Evolutionary conservation across 2,329 filamentous ascomycete genomes (phyloP).

Genomic region (Didymella arachidicola): DNA sequence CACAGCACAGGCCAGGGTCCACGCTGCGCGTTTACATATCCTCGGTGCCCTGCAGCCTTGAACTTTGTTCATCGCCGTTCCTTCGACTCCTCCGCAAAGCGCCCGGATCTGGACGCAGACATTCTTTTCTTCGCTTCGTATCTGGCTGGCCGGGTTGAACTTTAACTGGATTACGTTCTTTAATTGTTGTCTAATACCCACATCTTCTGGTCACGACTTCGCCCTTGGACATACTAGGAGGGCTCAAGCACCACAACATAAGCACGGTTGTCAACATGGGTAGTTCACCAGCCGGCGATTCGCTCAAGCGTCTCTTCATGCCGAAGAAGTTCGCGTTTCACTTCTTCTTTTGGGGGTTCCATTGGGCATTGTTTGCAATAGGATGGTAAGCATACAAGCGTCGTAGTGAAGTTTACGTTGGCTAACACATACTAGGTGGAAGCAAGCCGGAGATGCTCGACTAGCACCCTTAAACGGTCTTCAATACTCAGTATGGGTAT

Average conservation of each 20-base stretch:
- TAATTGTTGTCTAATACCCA: constrained; percentile 47
- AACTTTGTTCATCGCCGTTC: constrained; percentile 42
- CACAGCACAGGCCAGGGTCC: constrained; percentile 29
- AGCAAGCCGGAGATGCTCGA: constrained; percentile 73
- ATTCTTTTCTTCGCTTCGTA: constrained; percentile 52
- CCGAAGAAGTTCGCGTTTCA: constrained; percentile 79
- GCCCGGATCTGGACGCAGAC: constrained; percentile 46
- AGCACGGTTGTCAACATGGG: constrained; percentile 25
- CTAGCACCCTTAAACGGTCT: constrained; percentile 82
- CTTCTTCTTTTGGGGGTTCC: constrained; percentile 79
- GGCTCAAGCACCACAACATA: background rate
- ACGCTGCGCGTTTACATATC: constrained; percentile 48
- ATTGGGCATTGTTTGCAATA: constrained; percentile 79
- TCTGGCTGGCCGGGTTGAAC: constrained; percentile 54
- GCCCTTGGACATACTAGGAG: background rate
- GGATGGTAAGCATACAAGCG: constrained; percentile 73
- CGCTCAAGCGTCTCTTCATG: constrained; percentile 58
- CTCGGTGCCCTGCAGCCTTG: constrained; percentile 44
- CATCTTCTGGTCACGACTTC: constrained; percentile 1
- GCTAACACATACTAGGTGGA: constrained; percentile 66
- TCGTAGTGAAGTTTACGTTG: background rate
- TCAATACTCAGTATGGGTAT: constrained; percentile 92
- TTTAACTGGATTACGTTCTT: constrained; percentile 45
- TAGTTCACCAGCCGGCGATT: constrained; percentile 17
- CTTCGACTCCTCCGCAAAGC: constrained; percentile 35